A percentile compares a stretch with the other conserved stretches of the same genome.
Evolutionary conservation across 1,284 basidiomycete genomes (phyloP).

Genomic region (Cutaneotrichosporon arboriforme): DNA sequence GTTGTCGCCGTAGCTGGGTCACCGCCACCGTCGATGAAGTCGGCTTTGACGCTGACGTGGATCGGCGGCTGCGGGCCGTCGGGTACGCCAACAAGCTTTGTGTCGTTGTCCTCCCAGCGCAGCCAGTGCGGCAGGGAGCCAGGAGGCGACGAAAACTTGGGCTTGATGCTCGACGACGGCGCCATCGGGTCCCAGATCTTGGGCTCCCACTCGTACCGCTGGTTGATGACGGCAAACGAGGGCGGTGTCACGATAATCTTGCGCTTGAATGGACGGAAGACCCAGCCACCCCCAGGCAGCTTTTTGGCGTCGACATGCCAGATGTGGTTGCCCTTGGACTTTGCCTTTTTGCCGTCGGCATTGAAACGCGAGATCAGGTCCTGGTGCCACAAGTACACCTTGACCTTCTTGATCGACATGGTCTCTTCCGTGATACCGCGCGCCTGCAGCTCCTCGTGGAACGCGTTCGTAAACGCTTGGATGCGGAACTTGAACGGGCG

Average conservation of each 20-base stretch:
- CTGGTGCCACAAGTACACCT: constrained; percentile 90
- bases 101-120: constrained; percentile 69
- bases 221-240: constrained; percentile 64
- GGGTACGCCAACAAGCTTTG: constrained; percentile 33
- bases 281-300: constrained; percentile 68
- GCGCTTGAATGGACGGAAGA: constrained; percentile 84
- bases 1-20: constrained; percentile 26
- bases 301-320: constrained; percentile 98
- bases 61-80: constrained; percentile 25
- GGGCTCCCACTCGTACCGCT: constrained; percentile 87
- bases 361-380: constrained; percentile 95
- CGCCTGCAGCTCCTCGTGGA: constrained; percentile 66
- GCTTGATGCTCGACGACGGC: constrained; percentile 69
- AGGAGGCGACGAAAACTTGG: constrained; percentile 66
- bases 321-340: constrained; percentile 98
- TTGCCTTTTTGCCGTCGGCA: constrained; percentile 98
- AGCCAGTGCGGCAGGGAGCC: constrained; percentile 76
- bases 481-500: constrained; percentile 99
- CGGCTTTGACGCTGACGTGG: constrained; percentile 27
- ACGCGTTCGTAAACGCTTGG: constrained; percentile 95
- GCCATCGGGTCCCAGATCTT: constrained; percentile 97
- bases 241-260: constrained; percentile 76
- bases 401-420: constrained; percentile 65
- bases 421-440: constrained; percentile 53
- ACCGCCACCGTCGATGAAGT: constrained; percentile 36